A percentile compares a stretch with the other conserved stretches of the same genome.
phyloP scores from a whole-genome alignment of 257 asterid genomes.

The Vinca minor region DNA sequence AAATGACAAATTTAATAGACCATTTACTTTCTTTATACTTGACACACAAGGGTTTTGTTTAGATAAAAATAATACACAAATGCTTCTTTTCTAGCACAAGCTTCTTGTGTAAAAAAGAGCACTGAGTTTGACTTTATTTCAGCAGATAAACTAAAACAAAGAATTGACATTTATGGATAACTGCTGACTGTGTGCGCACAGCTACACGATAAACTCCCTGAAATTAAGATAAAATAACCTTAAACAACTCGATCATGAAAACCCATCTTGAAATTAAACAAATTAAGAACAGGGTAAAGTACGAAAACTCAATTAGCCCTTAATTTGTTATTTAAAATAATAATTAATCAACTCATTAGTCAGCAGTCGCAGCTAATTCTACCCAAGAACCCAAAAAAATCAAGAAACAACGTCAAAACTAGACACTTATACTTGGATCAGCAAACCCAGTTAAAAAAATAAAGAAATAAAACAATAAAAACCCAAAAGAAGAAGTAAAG shows the following conservation, averaged over 20 bases:
- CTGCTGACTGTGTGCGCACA: background rate
- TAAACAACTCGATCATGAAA: background rate
- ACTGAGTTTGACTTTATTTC: background rate
- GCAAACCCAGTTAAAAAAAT: background rate
- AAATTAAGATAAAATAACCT: background rate
- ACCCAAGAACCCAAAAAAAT: background rate
- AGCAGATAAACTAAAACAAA: background rate
- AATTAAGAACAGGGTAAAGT: background rate
- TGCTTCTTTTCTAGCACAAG: too few species aligned
- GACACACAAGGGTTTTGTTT: too few species aligned
- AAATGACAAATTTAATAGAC: too few species aligned
- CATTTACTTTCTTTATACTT: too few species aligned
- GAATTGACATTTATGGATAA: background rate
- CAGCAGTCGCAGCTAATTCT: background rate
- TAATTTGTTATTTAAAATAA: background rate
- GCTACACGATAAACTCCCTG: background rate
- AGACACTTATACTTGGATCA: conserved; percentile 6
- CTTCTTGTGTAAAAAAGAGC: too few species aligned
- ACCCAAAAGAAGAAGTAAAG: too few species aligned
- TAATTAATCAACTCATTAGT: conserved; percentile 1
- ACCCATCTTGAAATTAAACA: background rate
- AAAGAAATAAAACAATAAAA: too few species aligned
- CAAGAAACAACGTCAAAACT: conserved; percentile 6
- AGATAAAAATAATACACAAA: too few species aligned
- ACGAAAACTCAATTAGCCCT: background rate